phyloP scores from a whole-genome alignment of 108 stramenopile genomes.

The Craspedostauros australis region DNA sequence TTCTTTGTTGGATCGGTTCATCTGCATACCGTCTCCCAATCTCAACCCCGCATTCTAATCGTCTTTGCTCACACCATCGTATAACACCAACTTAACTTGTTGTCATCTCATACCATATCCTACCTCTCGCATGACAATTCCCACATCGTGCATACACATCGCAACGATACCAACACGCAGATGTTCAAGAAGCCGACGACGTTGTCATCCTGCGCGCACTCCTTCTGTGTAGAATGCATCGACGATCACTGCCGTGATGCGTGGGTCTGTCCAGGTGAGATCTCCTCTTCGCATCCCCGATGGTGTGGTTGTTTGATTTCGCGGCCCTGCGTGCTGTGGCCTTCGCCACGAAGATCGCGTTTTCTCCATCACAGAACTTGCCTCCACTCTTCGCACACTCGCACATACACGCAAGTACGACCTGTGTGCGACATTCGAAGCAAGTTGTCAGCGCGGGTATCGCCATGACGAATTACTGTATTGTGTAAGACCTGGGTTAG shows the following conservation, averaged over 20 bases:
- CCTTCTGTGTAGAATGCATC: constrained; percentile 29
- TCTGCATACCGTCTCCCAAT: neutral
- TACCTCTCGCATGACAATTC: neutral
- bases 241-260: constrained; percentile 13
- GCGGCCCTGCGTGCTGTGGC: no score
- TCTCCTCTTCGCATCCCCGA: neutral
- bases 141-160: no score
- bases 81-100: no score
- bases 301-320: neutral
- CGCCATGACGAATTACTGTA: no score
- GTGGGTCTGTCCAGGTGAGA: constrained; percentile 19
- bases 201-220: constrained; percentile 22
- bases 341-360: neutral
- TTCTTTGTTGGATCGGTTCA: neutral
- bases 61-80: neutral
- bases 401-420: neutral
- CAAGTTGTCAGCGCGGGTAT: no score
- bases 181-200: constrained; percentile 28
- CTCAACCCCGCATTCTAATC: neutral
- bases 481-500: neutral
- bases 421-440: neutral
- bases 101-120: no score
- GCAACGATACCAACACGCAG: no score
- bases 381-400: neutral
- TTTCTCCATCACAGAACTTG: neutral